These are phyloP conservation scores for Colletotrichum caudatum DNA, from an alignment of 2,329 filamentous ascomycete genomes.

Conservation along the genomic window DNA sequence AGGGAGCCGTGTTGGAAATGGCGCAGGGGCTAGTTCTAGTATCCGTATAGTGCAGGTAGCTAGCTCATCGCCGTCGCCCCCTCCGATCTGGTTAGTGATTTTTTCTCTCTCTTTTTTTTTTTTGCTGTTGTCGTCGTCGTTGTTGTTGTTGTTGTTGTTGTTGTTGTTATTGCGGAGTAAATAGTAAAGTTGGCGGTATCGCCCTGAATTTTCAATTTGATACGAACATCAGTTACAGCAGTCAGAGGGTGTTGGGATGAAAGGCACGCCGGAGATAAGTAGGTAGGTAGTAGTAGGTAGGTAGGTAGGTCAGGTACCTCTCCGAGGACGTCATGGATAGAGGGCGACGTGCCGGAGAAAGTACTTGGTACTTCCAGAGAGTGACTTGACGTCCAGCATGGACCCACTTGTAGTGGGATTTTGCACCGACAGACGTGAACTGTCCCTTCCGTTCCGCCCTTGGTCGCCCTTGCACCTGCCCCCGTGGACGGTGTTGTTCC, in stretches of 20 bases:
- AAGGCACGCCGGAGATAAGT: not conserved
- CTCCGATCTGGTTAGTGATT: not conserved
- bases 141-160: too few species aligned
- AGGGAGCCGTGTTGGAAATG: constrained; percentile 15
- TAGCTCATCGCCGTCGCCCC: constrained; percentile 10
- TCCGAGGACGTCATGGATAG: constrained; percentile 32
- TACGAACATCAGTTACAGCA: not conserved
- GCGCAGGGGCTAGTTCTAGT: constrained; percentile 4
- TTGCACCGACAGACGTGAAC: constrained; percentile 43
- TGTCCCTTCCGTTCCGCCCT: constrained; percentile 42
- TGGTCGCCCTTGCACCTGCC: constrained; percentile 36
- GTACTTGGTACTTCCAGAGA: constrained; percentile 22
- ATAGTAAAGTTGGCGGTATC: constrained; percentile 10
- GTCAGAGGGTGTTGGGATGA: not conserved
- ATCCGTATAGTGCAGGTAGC: not conserved
- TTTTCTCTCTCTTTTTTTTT: not conserved
- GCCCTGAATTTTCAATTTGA: not conserved
- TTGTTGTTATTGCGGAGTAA: not conserved
- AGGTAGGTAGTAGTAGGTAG: too few species aligned
- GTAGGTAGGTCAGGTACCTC: not conserved
- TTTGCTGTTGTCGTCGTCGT: too few species aligned
- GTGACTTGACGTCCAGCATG: constrained; percentile 39
- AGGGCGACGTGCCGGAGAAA: not conserved
- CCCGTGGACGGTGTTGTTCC: constrained; percentile 30
- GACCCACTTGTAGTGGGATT: constrained; percentile 44